These are phyloP conservation scores for Otatea glauca DNA, from an alignment of 176 grass and related monocot genomes.

Conservation along the genomic window DNA sequence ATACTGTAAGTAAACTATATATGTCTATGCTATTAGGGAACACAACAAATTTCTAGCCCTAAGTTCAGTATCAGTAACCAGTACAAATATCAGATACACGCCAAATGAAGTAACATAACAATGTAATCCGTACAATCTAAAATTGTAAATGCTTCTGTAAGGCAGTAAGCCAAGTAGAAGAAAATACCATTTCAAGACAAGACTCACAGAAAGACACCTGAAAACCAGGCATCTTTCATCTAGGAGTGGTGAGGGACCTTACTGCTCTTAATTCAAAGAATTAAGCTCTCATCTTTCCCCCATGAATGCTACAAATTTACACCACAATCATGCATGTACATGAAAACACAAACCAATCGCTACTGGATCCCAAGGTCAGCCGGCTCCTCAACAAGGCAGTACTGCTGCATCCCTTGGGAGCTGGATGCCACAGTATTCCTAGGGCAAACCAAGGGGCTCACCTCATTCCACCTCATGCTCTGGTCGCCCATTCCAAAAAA, in stretches of 20 bases:
- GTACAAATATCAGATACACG: constrained; percentile 21
- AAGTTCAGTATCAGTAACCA: neutral
- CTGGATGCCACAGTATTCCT: constrained; percentile 48
- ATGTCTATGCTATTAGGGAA: neutral
- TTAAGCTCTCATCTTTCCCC: constrained; percentile 56
- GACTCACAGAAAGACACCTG: constrained; percentile 33
- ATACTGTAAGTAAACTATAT: constrained; percentile 15
- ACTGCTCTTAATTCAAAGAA: constrained; percentile 43
- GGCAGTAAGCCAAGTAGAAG: constrained; percentile 29
- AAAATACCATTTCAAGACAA: constrained; percentile 43
- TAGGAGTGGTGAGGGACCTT: constrained; percentile 39
- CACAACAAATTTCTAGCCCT: neutral
- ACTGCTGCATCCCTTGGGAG: constrained; percentile 65
- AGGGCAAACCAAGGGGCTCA: constrained; percentile 65
- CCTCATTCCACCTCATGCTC: constrained; percentile 65
- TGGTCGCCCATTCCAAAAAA: constrained; percentile 55
- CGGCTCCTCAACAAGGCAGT: constrained; percentile 54
- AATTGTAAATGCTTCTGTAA: constrained; percentile 39
- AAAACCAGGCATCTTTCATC: constrained; percentile 53
- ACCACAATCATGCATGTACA: constrained; percentile 70
- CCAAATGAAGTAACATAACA: constrained; percentile 32
- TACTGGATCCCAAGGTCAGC: constrained; percentile 64
- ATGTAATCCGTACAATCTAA: constrained; percentile 15
- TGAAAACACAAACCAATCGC: constrained; percentile 41
- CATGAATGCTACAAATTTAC: constrained; percentile 75